These are phyloP conservation scores for Alternaria metachromatica DNA, from an alignment of 2,329 filamentous ascomycete species.

Conservation along the genomic window DNA sequence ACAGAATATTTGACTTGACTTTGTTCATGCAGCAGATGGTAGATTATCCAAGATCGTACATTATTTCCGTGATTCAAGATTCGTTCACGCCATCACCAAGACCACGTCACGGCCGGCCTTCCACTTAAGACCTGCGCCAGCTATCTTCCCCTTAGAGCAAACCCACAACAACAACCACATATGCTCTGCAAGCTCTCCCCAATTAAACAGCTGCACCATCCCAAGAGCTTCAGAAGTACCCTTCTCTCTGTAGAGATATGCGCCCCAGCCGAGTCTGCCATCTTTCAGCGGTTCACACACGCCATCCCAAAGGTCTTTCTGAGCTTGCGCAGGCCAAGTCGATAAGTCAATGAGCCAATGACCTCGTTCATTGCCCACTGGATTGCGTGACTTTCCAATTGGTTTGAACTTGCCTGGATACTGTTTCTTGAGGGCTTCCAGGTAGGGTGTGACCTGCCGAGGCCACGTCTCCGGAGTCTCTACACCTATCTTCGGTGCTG, in stretches of 20 bases:
- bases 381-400: constrained; percentile 51
- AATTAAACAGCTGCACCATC: constrained; percentile 73
- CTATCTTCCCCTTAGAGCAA: constrained; percentile 69
- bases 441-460: constrained; percentile 36
- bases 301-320: constrained; percentile 66
- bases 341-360: constrained; percentile 73
- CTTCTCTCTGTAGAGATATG: constrained; percentile 59
- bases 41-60: too few relatives aligned
- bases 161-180: constrained; percentile 78
- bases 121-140: constrained; percentile 68
- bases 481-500: constrained; percentile 31
- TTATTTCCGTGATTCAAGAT: too few relatives aligned
- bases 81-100: constrained; percentile 52
- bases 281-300: constrained; percentile 65
- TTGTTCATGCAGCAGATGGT: not conserved
- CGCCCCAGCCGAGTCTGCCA: constrained; percentile 71
- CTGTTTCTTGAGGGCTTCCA: constrained; percentile 36
- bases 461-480: constrained; percentile 26
- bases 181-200: constrained; percentile 75
- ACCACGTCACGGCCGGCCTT: constrained; percentile 64
- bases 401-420: constrained; percentile 45
- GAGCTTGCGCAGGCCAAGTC: constrained; percentile 59
- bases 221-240: constrained; percentile 34
- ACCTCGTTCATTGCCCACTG: constrained; percentile 72
- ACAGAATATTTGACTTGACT: not conserved